Evolutionary conservation across 2,329 filamentous ascomycete genomes (phyloP).

Genomic region (Talaromyces atroroseus): DNA sequence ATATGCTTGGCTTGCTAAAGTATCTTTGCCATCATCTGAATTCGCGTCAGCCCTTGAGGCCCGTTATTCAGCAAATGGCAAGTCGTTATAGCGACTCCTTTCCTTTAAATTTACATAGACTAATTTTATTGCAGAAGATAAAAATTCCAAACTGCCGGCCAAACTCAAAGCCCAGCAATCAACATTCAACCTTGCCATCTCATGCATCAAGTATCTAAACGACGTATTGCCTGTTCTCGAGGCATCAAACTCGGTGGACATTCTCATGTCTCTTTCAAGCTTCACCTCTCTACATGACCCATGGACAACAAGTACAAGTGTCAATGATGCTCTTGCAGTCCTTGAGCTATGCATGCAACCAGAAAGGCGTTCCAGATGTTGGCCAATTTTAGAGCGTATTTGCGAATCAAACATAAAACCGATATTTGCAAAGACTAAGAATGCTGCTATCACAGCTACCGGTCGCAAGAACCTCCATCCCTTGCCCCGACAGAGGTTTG

Average conservation of each 20-base stretch:
- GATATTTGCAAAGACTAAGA: constrained; percentile 38
- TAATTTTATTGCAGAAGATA: constrained; percentile 13
- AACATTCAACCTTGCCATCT: constrained; percentile 25
- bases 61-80: constrained; percentile 16
- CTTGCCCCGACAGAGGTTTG: constrained; percentile 31
- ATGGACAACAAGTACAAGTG: constrained; percentile 29
- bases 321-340: constrained; percentile 16
- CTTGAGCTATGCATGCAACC: constrained; percentile 16
- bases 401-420: constrained; percentile 33
- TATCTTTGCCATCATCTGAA: constrained; percentile 28
- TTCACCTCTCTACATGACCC: constrained; percentile 28
- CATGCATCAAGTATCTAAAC: constrained; percentile 22
- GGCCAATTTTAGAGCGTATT: constrained; percentile 21
- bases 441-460: constrained; percentile 37
- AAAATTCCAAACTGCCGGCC: constrained; percentile 14
- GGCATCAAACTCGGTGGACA: constrained; percentile 18
- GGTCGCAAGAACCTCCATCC: constrained; percentile 42
- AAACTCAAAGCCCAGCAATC: constrained; percentile 22
- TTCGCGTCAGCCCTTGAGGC: constrained; percentile 28
- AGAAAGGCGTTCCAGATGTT: constrained; percentile 14
- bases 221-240: constrained; percentile 18
- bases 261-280: constrained; percentile 29
- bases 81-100: constrained; percentile 14
- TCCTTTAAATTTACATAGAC: neutral
- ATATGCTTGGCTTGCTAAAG: constrained; percentile 27